Conservation (phyloP, 805 yeast genomes). For the Starmera amethionina region DNA sequence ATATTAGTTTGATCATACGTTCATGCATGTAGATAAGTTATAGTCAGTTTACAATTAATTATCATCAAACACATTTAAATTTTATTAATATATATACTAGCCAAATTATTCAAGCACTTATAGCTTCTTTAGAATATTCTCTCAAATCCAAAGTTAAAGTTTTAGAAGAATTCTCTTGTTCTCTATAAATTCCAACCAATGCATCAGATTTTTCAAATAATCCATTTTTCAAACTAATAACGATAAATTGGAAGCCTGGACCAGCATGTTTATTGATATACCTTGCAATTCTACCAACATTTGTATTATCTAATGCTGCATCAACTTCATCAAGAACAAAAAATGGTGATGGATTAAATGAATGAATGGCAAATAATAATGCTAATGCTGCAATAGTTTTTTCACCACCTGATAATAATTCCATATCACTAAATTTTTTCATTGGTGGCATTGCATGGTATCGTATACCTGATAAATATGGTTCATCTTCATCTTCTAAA, state of each 20-base stretch:
- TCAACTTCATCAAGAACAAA: slow-evolving; percentile 97
- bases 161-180: slow-evolving; percentile 66
- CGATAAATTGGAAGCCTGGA: slow-evolving; percentile 80
- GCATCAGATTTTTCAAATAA: slow-evolving; percentile 85
- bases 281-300: slow-evolving; percentile 79
- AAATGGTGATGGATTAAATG: slow-evolving; percentile 89
- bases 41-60: too few relatives aligned
- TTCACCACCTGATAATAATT: slow-evolving; percentile 90
- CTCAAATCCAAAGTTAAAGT: slow-evolving; percentile 67
- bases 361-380: slow-evolving; percentile 80
- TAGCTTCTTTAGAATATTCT: slow-evolving; percentile 35
- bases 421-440: slow-evolving; percentile 90
- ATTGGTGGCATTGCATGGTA: slow-evolving; percentile 96
- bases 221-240: slow-evolving; percentile 80
- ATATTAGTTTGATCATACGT: too few relatives aligned
- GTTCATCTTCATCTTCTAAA: slow-evolving; percentile 83
- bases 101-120: background rate
- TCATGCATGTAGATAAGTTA: too few relatives aligned
- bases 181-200: slow-evolving; percentile 86
- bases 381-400: slow-evolving; percentile 96
- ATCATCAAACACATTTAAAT: too few relatives aligned
- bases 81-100: background rate
- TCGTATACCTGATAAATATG: slow-evolving; percentile 71
- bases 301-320: slow-evolving; percentile 89
- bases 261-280: slow-evolving; percentile 71